Percentiles rank a stretch among this genome's conserved stretches.
These are phyloP conservation scores for Trametes gibbosa DNA, from an alignment of 768 basidiomycete genomes.

Conservation along the genomic window DNA sequence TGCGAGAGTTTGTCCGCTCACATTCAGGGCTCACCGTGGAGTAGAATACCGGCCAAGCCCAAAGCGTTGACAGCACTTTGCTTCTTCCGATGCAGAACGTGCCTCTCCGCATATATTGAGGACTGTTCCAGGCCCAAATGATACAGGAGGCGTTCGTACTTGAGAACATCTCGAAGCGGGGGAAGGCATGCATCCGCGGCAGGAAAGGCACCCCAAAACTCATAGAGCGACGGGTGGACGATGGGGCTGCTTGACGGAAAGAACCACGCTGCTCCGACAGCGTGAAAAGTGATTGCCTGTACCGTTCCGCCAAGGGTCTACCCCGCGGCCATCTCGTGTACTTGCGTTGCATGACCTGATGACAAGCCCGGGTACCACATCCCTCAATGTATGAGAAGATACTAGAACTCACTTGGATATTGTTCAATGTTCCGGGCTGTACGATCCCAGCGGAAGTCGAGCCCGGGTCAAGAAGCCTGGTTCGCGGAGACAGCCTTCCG, in stretches of 20 bases:
- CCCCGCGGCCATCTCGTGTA: not conserved
- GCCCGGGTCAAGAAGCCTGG: not conserved
- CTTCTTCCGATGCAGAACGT: not conserved
- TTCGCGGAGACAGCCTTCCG: not conserved
- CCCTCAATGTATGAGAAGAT: not conserved
- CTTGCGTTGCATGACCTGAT: not conserved
- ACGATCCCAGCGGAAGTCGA: not conserved
- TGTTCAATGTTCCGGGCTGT: not conserved
- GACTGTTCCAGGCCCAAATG: not conserved
- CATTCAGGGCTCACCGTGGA: not conserved
- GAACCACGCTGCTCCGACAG: not conserved
- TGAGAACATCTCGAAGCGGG: constrained; percentile 5
- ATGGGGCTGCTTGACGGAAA: not conserved
- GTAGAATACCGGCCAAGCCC: not conserved
- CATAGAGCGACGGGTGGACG: not conserved
- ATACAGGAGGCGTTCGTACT: not conserved
- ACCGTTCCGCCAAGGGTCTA: not conserved
- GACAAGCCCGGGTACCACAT: not conserved
- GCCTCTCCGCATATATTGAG: not conserved
- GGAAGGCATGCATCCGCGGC: not conserved
- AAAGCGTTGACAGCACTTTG: not conserved
- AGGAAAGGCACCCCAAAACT: not conserved
- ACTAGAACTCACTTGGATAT: not conserved
- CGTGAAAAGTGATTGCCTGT: not conserved
- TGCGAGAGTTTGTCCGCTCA: not conserved